Evolutionary conservation across 371 early-diverging fungal genomes (phyloP).

Genomic region (Catenaria anguillulae): DNA sequence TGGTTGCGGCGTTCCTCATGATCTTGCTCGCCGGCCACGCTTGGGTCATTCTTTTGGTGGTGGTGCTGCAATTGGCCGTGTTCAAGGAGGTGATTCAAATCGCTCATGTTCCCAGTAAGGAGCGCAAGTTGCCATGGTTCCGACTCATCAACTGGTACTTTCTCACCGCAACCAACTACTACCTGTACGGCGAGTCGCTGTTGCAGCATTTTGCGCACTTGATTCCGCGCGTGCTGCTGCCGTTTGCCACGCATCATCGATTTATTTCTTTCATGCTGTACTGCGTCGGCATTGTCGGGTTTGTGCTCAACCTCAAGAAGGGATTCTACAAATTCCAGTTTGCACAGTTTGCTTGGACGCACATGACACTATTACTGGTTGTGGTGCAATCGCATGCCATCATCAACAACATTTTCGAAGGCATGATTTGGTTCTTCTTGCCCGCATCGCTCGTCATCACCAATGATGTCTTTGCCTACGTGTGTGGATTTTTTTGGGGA

Average conservation of each 20-base stretch:
- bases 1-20: slow-evolving; percentile 68
- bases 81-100: slow-evolving; percentile 85
- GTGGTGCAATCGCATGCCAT: slow-evolving; percentile 82
- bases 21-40: slow-evolving; percentile 58
- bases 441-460: slow-evolving; percentile 85
- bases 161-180: slow-evolving; percentile 52
- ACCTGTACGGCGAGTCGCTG: slow-evolving; percentile 81
- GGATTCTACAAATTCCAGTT: slow-evolving; percentile 75
- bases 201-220: slow-evolving; percentile 67
- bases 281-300: slow-evolving; percentile 74
- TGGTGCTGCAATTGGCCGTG: slow-evolving; percentile 57
- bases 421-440: slow-evolving; percentile 47
- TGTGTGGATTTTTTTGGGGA: slow-evolving; percentile 90
- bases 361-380: slow-evolving; percentile 82
- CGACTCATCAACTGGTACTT: slow-evolving; percentile 80
- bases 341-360: slow-evolving; percentile 86
- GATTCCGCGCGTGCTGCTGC: slow-evolving; percentile 62
- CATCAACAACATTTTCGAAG: slow-evolving; percentile 55
- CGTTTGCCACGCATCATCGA: slow-evolving; percentile 80
- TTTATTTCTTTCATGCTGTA: slow-evolving; percentile 86
- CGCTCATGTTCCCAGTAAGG: slow-evolving; percentile 64
- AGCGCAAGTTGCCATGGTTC: slow-evolving; percentile 78
- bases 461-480: slow-evolving; percentile 97
- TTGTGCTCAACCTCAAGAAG: slow-evolving; percentile 82
- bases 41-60: slow-evolving; percentile 64